phyloP scores from a whole-genome alignment of 2,329 filamentous ascomycete species.

The Cadophora luteo-olivacea region DNA sequence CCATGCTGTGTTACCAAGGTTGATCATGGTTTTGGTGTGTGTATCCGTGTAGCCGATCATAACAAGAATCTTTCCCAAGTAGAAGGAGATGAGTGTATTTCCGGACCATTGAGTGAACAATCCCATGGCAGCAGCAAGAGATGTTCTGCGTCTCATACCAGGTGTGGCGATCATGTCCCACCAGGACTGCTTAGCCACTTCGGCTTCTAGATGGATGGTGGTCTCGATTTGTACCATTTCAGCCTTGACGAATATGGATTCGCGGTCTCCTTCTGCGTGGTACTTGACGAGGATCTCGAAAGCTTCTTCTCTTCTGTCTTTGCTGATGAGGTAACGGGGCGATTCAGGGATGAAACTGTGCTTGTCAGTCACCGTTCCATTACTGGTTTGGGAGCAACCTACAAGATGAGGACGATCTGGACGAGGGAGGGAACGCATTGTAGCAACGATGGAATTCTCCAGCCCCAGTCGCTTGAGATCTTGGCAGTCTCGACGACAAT shows the following conservation, averaged over 20 bases:
- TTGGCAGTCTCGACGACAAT: slow-evolving; percentile 52
- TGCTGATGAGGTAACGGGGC: slow-evolving; percentile 62
- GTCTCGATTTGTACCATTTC: slow-evolving; percentile 67
- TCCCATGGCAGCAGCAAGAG: slow-evolving; percentile 57
- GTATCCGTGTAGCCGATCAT: slow-evolving; percentile 53
- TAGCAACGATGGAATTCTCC: slow-evolving; percentile 51
- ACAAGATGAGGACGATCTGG: slow-evolving; percentile 38
- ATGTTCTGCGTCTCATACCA: slow-evolving; percentile 56
- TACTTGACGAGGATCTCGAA: slow-evolving; percentile 57
- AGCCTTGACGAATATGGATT: slow-evolving; percentile 60
- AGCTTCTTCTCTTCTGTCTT: slow-evolving; percentile 65
- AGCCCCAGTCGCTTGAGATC: slow-evolving; percentile 49
- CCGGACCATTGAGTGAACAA: slow-evolving; percentile 61
- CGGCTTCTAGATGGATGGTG: slow-evolving; percentile 61
- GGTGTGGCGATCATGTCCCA: slow-evolving; percentile 56
- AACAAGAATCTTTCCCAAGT: slow-evolving; percentile 54
- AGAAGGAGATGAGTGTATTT: slow-evolving; percentile 52
- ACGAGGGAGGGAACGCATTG: slow-evolving; percentile 45
- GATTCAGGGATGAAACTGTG: slow-evolving; percentile 58
- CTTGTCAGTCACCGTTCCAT: neutral
- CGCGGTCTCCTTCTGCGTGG: slow-evolving; percentile 59
- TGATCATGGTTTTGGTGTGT: slow-evolving; percentile 49
- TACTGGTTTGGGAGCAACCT: slow-evolving; percentile 7
- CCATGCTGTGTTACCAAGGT: slow-evolving; percentile 48
- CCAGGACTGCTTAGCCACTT: slow-evolving; percentile 61